Conservation (phyloP, 208 protist genomes). For the Crithidia expoeki region DNA sequence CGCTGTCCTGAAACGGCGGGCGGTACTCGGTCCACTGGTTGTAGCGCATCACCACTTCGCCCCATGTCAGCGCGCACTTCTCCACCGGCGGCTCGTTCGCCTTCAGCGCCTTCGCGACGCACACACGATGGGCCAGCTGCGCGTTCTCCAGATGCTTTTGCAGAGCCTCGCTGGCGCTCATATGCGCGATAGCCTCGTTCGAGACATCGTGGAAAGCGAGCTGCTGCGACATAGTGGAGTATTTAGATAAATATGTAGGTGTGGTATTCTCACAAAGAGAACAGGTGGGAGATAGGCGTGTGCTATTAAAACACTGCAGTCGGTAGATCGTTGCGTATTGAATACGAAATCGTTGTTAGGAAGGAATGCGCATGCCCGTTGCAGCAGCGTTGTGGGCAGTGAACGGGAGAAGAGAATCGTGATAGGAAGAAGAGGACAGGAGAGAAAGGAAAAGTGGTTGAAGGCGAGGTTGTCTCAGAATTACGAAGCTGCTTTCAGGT, state of each 20-base stretch:
- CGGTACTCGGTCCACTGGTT: constrained; percentile 88
- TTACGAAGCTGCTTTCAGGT: too few species aligned
- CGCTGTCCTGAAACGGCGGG: constrained; percentile 78
- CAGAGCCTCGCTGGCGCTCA: constrained; percentile 86
- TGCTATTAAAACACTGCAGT: background rate
- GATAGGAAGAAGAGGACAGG: background rate
- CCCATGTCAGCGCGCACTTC: constrained; percentile 90
- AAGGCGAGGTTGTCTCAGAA: too few species aligned
- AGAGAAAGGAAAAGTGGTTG: background rate
- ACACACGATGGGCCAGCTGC: constrained; percentile 87
- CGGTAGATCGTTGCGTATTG: background rate
- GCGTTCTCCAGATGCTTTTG: constrained; percentile 89
- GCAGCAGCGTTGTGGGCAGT: too few species aligned
- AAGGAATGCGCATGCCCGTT: too few species aligned
- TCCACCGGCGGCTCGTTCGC: constrained; percentile 68
- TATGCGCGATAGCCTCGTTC: constrained; percentile 66
- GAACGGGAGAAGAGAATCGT: too few species aligned
- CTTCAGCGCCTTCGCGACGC: constrained; percentile 87
- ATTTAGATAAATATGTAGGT: background rate
- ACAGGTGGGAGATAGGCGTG: background rate
- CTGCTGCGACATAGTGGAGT: constrained; percentile 49
- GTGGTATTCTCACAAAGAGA: constrained; percentile 1
- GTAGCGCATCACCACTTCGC: constrained; percentile 89
- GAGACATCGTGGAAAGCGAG: constrained; percentile 84
- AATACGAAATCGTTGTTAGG: too few species aligned